Percentiles rank a stretch among this genome's conserved stretches.
These are phyloP conservation scores for Sordariomycetes sp. DNA, from an alignment of 2,329 filamentous ascomycete species.

Conservation along the genomic window DNA sequence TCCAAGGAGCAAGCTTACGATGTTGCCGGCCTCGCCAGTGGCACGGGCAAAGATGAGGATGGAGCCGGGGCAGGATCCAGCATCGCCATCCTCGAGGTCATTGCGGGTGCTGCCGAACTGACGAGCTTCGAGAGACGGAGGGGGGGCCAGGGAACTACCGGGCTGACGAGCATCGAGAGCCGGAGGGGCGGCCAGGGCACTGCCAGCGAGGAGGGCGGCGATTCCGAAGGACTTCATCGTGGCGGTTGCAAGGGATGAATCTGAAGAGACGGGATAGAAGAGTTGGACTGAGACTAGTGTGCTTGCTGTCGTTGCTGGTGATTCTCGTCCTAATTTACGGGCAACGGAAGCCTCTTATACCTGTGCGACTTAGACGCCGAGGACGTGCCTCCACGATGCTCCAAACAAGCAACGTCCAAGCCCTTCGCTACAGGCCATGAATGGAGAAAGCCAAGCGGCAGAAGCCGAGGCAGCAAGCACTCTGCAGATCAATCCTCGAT, in stretches of 20 bases:
- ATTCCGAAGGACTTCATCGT: slow-evolving; percentile 5
- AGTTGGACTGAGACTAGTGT: no score
- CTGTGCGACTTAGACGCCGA: no score
- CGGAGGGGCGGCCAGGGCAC: background rate
- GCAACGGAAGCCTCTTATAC: no score
- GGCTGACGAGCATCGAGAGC: slow-evolving; percentile 1
- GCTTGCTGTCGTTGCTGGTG: background rate
- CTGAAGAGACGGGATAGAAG: background rate
- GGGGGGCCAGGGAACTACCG: background rate
- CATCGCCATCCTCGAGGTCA: slow-evolving; percentile 17
- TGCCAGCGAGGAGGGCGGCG: slow-evolving; percentile 2
- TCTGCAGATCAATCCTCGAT: no score
- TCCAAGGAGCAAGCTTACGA: slow-evolving; percentile 13
- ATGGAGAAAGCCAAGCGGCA: no score
- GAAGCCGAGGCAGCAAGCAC: no score
- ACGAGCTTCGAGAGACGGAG: slow-evolving; percentile 7
- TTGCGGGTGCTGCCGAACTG: slow-evolving; percentile 11
- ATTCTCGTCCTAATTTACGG: no score
- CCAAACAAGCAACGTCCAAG: no score
- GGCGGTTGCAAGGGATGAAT: background rate
- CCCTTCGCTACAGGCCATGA: no score
- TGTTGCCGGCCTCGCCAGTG: slow-evolving; percentile 27
- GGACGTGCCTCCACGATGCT: no score
- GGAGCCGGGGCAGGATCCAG: slow-evolving; percentile 20
- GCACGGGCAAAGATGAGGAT: slow-evolving; percentile 31